Evolutionary conservation across 108 stramenopile genomes (phyloP).

Genomic region (Pseudonitzschia multiseries): DNA sequence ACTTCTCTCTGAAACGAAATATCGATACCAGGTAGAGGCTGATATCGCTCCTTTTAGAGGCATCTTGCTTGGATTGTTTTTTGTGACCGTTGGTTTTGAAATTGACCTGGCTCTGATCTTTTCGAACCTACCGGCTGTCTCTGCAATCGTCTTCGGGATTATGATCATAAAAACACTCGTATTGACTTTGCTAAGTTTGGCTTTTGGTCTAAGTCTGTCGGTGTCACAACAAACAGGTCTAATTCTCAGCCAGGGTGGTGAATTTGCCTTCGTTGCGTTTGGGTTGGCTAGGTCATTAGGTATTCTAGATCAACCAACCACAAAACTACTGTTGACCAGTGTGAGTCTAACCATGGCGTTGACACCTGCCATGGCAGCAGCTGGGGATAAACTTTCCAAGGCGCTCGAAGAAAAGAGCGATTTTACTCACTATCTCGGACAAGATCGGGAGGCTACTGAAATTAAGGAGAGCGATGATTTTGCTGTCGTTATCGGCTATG

Average conservation of each 20-base stretch:
- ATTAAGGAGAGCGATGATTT: slow-evolving; percentile 89
- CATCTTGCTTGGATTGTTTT: slow-evolving; percentile 93
- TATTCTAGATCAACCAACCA: slow-evolving; percentile 70
- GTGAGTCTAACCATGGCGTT: slow-evolving; percentile 96
- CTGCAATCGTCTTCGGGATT: slow-evolving; percentile 77
- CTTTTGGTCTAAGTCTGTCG: slow-evolving; percentile 80
- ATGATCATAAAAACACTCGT: slow-evolving; percentile 85
- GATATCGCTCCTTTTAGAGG: slow-evolving; percentile 96
- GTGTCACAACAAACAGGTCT: slow-evolving; percentile 88
- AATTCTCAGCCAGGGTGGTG: slow-evolving; percentile 92
- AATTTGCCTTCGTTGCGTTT: slow-evolving; percentile 98
- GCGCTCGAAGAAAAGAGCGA: slow-evolving; percentile 82
- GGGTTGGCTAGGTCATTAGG: slow-evolving; percentile 87
- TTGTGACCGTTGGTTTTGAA: slow-evolving; percentile 96
- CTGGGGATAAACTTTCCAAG: slow-evolving; percentile 71
- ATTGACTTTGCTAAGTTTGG: slow-evolving; percentile 58
- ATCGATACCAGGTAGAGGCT: slow-evolving; percentile 93
- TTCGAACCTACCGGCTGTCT: slow-evolving; percentile 66
- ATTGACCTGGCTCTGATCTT: slow-evolving; percentile 84
- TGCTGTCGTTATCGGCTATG: slow-evolving; percentile 95
- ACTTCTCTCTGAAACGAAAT: slow-evolving; percentile 93
- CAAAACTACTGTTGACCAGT: slow-evolving; percentile 88
- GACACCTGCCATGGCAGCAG: slow-evolving; percentile 80
- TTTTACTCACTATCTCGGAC: slow-evolving; percentile 87
- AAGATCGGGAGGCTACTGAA: slow-evolving; percentile 87